These are phyloP conservation scores for Salvia rosmarinus DNA, from an alignment of 257 asterid species.

Conservation along the genomic window DNA sequence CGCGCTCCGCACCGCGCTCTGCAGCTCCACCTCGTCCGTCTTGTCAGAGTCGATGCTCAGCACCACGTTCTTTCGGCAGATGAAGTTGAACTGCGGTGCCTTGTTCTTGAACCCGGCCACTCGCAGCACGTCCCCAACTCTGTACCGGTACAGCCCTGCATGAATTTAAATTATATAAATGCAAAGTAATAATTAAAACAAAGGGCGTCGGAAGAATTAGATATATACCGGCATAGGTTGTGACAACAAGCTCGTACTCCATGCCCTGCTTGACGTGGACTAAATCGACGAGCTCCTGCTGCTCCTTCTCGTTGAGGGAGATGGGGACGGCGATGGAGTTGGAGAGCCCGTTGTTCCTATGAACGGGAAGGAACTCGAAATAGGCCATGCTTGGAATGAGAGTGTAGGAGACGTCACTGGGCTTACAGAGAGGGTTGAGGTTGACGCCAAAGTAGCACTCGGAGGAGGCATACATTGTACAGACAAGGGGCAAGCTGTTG, in stretches of 20 bases:
- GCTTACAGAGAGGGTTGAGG: slow-evolving; percentile 80
- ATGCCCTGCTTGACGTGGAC: slow-evolving; percentile 77
- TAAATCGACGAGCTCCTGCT: slow-evolving; percentile 65
- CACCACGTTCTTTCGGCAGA: slow-evolving; percentile 84
- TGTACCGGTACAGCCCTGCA: slow-evolving; percentile 78
- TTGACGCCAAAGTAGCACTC: slow-evolving; percentile 94
- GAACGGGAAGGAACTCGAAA: slow-evolving; percentile 81
- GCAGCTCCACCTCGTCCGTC: slow-evolving; percentile 94
- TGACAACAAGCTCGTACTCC: slow-evolving; percentile 91
- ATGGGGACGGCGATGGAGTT: slow-evolving; percentile 46
- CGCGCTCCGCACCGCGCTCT: slow-evolving; percentile 74
- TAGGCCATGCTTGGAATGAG: slow-evolving; percentile 85
- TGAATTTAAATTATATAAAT: no score
- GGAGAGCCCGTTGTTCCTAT: slow-evolving; percentile 45
- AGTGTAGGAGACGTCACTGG: slow-evolving; percentile 78
- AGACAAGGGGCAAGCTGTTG: slow-evolving; percentile 78
- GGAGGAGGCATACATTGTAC: slow-evolving; percentile 94
- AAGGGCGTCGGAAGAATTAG: no score
- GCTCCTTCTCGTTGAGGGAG: slow-evolving; percentile 66
- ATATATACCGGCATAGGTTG: slow-evolving; percentile 91
- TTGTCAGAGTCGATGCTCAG: slow-evolving; percentile 85
- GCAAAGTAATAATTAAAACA: no score
- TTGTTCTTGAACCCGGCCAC: slow-evolving; percentile 96
- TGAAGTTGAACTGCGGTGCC: slow-evolving; percentile 90
- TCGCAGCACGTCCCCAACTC: slow-evolving; percentile 85